Conservation (phyloP, 306 rosid genomes). For the Trifolium repens region DNA sequence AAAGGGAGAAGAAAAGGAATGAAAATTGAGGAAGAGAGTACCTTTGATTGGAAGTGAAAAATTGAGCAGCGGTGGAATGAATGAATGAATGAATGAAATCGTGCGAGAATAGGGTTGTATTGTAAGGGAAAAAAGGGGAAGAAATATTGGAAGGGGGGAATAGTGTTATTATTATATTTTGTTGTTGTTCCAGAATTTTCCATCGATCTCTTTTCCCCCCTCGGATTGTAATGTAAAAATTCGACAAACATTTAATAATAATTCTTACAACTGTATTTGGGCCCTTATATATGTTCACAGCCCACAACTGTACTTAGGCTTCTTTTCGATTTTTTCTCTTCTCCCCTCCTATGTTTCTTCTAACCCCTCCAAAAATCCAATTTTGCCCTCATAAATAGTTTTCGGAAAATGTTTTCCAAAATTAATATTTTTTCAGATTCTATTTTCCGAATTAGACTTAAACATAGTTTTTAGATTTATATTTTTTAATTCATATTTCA, state of each 20-base stretch:
- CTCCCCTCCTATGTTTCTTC: too few relatives aligned
- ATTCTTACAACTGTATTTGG: conserved; percentile 1
- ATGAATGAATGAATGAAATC: not conserved
- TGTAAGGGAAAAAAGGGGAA: not conserved
- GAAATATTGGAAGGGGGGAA: not conserved
- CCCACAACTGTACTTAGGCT: too few relatives aligned
- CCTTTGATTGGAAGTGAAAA: not conserved
- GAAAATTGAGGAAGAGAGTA: not conserved
- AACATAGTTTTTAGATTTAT: too few relatives aligned
- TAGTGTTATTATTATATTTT: conserved; percentile 35
- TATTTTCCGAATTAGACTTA: too few relatives aligned
- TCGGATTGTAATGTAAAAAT: not conserved
- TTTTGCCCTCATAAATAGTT: too few relatives aligned
- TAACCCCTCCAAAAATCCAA: too few relatives aligned
- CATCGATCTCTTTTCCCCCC: not conserved
- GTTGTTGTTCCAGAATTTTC: conserved; percentile 46
- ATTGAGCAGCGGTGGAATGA: not conserved
- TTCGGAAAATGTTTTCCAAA: too few relatives aligned
- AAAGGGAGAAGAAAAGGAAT: not conserved
- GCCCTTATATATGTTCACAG: not conserved
- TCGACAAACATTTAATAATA: not conserved
- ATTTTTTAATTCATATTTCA: too few relatives aligned
- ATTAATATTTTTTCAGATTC: too few relatives aligned
- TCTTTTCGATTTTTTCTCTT: too few relatives aligned
- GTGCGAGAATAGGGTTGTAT: conserved; percentile 37